Conservation (phyloP, 768 basidiomycete species). For the Suillus discolor region DNA sequence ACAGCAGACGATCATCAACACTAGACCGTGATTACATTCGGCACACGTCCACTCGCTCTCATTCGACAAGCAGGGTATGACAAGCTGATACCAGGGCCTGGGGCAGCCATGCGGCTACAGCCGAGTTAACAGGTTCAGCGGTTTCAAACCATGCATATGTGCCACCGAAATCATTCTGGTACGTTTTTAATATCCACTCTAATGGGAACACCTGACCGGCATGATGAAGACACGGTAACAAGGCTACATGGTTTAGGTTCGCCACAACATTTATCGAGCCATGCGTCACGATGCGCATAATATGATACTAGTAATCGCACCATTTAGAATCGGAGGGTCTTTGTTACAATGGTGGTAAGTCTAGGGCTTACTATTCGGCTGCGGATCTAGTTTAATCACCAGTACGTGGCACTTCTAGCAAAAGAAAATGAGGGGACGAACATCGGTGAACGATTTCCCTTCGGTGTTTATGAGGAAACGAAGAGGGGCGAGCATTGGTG, state of each 20-base stretch:
- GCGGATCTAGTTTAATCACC: neutral
- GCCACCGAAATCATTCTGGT: neutral
- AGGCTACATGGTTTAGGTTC: neutral
- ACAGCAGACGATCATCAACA: neutral
- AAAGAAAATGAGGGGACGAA: neutral
- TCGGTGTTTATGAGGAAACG: slow-evolving; percentile 9
- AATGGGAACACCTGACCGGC: neutral
- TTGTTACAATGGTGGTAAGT: neutral
- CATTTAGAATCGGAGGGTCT: neutral
- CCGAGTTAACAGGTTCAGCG: neutral
- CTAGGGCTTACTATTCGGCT: neutral
- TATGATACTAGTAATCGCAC: neutral
- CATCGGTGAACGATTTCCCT: neutral
- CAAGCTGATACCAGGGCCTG: neutral
- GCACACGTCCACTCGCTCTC: neutral
- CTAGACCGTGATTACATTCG: neutral
- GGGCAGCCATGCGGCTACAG: neutral
- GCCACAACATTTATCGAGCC: neutral
- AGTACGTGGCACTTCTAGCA: slow-evolving; percentile 4
- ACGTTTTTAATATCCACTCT: slow-evolving; percentile 5
- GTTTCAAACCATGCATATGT: neutral
- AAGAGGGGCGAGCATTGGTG: slow-evolving; percentile 1
- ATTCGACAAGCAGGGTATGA: neutral
- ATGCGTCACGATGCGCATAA: neutral
- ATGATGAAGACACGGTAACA: neutral